A percentile compares a stretch with the other conserved stretches of the same genome.
Conservation (phyloP, 768 basidiomycete genomes). For the Suillus fuscotomentosus region DNA sequence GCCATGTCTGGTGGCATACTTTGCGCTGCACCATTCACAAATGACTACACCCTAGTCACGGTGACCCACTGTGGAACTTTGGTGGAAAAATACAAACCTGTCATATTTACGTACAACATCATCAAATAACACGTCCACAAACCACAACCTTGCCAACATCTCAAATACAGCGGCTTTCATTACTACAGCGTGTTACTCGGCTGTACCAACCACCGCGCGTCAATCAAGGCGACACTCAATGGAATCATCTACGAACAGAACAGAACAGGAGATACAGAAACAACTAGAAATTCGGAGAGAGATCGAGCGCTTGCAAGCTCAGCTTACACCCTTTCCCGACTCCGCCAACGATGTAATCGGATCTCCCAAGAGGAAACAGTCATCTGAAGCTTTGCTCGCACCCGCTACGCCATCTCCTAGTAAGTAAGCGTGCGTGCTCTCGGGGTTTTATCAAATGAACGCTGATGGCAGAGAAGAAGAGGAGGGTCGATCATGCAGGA, state of each 20-base stretch:
- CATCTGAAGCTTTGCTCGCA: conserved; percentile 37
- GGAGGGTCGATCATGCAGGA: conserved; percentile 38
- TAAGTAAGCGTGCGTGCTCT: conserved; percentile 30
- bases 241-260: conserved; percentile 53
- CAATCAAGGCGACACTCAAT: conserved; percentile 30
- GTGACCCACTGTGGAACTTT: too few relatives aligned
- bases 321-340: conserved; percentile 42
- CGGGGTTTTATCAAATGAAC: background rate
- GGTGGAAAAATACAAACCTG: conserved; percentile 2
- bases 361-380: conserved; percentile 50
- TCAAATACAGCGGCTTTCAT: background rate
- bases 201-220: background rate
- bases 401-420: conserved; percentile 67
- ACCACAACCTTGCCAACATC: background rate
- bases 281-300: conserved; percentile 53
- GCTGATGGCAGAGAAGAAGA: conserved; percentile 36
- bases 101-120: conserved; percentile 4
- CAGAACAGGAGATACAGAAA: conserved; percentile 34
- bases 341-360: conserved; percentile 19
- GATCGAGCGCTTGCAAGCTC: conserved; percentile 55
- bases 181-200: background rate
- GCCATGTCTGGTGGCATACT: background rate
- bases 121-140: conserved; percentile 22
- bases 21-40: background rate
- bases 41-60: too few relatives aligned